Conservation (phyloP, 2,329 filamentous ascomycete genomes). For the Fusarium verrucosum region DNA sequence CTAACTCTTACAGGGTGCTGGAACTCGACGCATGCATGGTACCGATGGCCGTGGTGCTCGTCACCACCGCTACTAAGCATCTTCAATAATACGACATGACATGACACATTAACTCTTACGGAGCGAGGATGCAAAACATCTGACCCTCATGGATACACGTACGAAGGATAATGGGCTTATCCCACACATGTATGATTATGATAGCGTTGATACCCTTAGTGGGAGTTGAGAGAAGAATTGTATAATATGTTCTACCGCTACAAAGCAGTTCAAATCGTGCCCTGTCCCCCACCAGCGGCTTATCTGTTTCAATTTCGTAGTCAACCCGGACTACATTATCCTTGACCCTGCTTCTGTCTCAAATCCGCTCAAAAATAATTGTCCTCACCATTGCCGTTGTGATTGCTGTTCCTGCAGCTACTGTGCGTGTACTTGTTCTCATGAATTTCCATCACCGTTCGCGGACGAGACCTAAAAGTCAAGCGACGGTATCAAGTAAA, state of each 20-base stretch:
- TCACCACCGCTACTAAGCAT: conserved; percentile 41
- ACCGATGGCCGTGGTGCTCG: conserved; percentile 73
- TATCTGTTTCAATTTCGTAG: conserved; percentile 27
- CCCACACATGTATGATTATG: conserved; percentile 37
- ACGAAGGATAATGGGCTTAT: background rate
- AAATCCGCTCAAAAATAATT: background rate
- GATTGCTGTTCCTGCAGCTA: too few relatives aligned
- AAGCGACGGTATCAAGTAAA: background rate
- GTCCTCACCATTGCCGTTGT: background rate
- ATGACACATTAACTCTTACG: background rate
- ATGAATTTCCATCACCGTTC: too few relatives aligned
- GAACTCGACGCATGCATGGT: conserved; percentile 76
- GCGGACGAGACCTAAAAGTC: background rate
- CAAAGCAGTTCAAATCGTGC: conserved; percentile 8
- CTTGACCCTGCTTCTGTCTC: background rate
- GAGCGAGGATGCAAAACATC: conserved; percentile 7
- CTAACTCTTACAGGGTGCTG: conserved; percentile 66
- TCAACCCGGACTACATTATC: background rate
- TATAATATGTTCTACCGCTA: conserved; percentile 18
- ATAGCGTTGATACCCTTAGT: conserved; percentile 31
- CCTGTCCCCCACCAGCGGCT: conserved; percentile 17
- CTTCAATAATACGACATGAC: background rate
- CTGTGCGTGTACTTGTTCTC: background rate
- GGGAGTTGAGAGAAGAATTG: conserved; percentile 26
- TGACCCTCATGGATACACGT: background rate